Base-by-base conservation (phyloP, 495 filamentous ascomycete species). In the Aspergillus heteromorphus region DNA sequence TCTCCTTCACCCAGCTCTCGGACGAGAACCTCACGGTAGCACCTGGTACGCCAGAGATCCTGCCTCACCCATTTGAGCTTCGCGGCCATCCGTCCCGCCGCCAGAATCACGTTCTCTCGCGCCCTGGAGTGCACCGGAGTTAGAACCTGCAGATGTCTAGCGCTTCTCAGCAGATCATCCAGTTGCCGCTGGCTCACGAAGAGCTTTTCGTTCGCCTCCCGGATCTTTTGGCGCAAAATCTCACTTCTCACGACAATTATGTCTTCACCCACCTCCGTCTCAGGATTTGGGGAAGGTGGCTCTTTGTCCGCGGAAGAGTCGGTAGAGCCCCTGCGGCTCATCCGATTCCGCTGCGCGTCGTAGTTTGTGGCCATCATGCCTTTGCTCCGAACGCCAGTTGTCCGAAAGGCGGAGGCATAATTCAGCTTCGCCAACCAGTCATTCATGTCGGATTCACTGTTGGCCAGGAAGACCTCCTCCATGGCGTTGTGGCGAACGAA, bases 381-480 rank as follows among this genome's bases (percentile, higher is more conserved):
- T 55, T 91, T 81, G 75, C 93, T 91, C 17, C 91, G 82, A 11
- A 97, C 91, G n/a, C 91, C 90, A 18, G 91, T 88, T 1, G 90
- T 91, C 53, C 89, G 81, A 72, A 97, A 97, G 1, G 93, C 88
- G 8, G 93, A 89, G 27, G 92, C 92, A 68, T 97, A 97, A 63
- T 99, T 99, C 36, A 99, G 79, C 60, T 96, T 95, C 5, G 87
- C 89, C 20, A 99, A 73, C 93, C 93, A 99, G 63, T 99, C 93
- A 63, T 97, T 95, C 83, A 96, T 89, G 49, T 97, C 95, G 3
- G 75, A 71, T 56, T 97, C 95, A 25, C 80, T 87, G 56, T 95
- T 88, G 3, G 93, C 92, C 18, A 99, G 76, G 51, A 99, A 88
- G 11, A 88, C 85, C 65, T 99, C 93, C 64, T 97, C 92, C 16